Evolutionary conservation across 805 yeast genomes (phyloP), one percentile per base, ranked within the genome.

Genomic region (Kockiozyma suomiensis): DNA sequence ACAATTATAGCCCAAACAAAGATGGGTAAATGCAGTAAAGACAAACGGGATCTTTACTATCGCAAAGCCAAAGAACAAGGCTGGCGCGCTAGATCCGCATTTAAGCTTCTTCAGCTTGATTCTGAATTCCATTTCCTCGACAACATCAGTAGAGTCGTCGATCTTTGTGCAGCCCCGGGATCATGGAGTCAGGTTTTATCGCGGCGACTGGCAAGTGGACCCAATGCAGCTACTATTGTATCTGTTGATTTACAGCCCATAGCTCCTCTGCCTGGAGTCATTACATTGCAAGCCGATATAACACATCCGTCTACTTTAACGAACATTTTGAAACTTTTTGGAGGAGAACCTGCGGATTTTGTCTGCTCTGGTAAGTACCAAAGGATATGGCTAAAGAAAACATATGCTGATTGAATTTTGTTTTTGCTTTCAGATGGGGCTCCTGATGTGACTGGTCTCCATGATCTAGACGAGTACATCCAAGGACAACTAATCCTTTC

Each of bases 151-250:
- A 78, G 97, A 68, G 98, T 94, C 3, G 99, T 94, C 4, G 99
- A 94, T 75, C 79, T 94, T 32, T 94, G 99, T 79, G 99, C 99
- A 38, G 99, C 98, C 3, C 97, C 97, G 0, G 97, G 97, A 0
- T 91, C 97, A 2, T 94, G 99, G 99, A 88, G 96, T 1, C 99
- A 94, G 72, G 99, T 94, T 0, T 80, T 94, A 13, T 86, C 94
- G 33, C 75, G 89, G 66, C 85, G 86, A 69, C 28, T 62, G 21
- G 25, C 54, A 10, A 53, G 46, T 6, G 78, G 79, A 10, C 37
- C 23, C 3, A 43, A 32, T 30, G 43, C 45, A 25, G 84, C 89
- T 41, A 88, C 86, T 69, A 90, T 94, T 46, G 96, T 94, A 7
- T 90, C 97, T 0, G 99, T 94, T 1, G 99, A 94, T 73, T 78